Conservation (phyloP, 1,139 yeast species). For the Blastobotrys buckinghamii region DNA sequence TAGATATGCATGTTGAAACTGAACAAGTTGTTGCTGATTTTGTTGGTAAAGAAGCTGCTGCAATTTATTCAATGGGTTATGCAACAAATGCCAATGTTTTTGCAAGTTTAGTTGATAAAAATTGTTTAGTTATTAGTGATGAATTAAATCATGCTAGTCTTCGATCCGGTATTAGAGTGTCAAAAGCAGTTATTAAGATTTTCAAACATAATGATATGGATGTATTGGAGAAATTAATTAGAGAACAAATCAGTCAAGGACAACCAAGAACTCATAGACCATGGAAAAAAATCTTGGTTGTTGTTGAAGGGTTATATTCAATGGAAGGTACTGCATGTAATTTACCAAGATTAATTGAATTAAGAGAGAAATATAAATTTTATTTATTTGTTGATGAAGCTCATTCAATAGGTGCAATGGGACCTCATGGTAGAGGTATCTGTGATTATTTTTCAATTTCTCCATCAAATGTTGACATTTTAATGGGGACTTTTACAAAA, state of each 20-base stretch:
- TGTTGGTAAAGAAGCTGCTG: conserved; percentile 85
- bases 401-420: conserved; percentile 96
- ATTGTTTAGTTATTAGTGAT: conserved; percentile 88
- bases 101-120: conserved; percentile 74
- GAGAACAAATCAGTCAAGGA: conserved; percentile 91
- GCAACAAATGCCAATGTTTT: conserved; percentile 94
- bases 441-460: conserved; percentile 86
- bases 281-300: conserved; percentile 89
- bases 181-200: conserved; percentile 91
- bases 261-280: conserved; percentile 97
- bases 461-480: conserved; percentile 69
- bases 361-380: conserved; percentile 82
- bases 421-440: conserved; percentile 88
- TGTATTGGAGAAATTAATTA: conserved; percentile 66
- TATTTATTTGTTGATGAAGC: conserved; percentile 94
- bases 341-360: conserved; percentile 66
- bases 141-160: conserved; percentile 94
- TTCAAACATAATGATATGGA: conserved; percentile 90
- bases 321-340: conserved; percentile 98
- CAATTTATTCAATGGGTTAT: conserved; percentile 89
- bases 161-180: conserved; percentile 86
- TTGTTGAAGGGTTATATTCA: conserved; percentile 93
- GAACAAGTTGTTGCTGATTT: conserved; percentile 77
- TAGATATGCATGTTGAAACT: conserved; percentile 66
- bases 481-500: conserved; percentile 97